Percentiles rank a stretch among this genome's conserved stretches.
These are phyloP conservation scores for Erysiphe pulchra DNA, from an alignment of 2,329 filamentous ascomycete genomes.

Conservation along the genomic window DNA sequence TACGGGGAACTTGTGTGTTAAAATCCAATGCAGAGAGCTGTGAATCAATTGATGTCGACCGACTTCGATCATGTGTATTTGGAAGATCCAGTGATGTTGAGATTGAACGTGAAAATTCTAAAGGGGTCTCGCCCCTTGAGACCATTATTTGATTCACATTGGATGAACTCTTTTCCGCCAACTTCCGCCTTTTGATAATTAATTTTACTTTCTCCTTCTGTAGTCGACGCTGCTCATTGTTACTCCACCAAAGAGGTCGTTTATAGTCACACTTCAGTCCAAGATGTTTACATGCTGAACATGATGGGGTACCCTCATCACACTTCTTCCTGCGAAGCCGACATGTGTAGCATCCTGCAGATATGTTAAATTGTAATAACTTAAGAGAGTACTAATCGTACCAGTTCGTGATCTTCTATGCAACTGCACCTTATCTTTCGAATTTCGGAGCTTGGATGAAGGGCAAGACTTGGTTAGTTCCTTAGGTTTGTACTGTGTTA, in stretches of 20 bases:
- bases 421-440: constrained; percentile 59
- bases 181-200: constrained; percentile 92
- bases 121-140: constrained; percentile 35
- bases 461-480: constrained; percentile 26
- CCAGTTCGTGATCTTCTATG: constrained; percentile 86
- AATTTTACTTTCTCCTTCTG: constrained; percentile 95
- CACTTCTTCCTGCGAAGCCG: constrained; percentile 42
- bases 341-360: constrained; percentile 39
- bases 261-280: constrained; percentile 87
- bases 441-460: constrained; percentile 11
- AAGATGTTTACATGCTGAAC: constrained; percentile 40
- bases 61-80: constrained; percentile 44
- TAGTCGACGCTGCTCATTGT: constrained; percentile 56
- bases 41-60: constrained; percentile 58
- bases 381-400: constrained; percentile 21
- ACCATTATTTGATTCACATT: constrained; percentile 20
- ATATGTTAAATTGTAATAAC: constrained; percentile 7
- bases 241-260: constrained; percentile 91
- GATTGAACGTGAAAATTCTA: constrained; percentile 55
- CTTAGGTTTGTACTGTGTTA: constrained; percentile 34
- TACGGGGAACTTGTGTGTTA: constrained; percentile 28
- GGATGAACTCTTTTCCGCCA: constrained; percentile 54
- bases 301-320: constrained; percentile 35
- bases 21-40: constrained; percentile 51
- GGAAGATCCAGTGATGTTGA: constrained; percentile 61